Evolutionary conservation across 2,329 filamentous ascomycete genomes (phyloP).

Genomic region (Alternaria consortialis): DNA sequence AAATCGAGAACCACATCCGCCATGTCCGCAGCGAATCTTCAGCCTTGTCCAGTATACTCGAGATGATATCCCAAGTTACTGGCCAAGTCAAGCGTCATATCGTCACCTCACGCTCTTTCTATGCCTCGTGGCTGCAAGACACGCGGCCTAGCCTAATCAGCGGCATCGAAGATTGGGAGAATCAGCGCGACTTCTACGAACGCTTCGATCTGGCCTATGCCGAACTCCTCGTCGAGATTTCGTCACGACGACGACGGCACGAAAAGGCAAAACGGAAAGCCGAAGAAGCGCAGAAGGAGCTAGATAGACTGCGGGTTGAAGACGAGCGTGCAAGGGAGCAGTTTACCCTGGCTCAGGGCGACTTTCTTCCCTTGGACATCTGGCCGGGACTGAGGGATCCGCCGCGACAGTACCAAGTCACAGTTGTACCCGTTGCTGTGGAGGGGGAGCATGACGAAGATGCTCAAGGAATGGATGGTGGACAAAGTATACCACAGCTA

Average conservation of each 20-base stretch:
- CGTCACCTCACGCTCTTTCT: constrained; percentile 70
- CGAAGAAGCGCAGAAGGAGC: constrained; percentile 77
- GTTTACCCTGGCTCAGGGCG: constrained; percentile 83
- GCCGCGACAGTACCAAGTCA: constrained; percentile 48
- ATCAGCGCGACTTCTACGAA: constrained; percentile 83
- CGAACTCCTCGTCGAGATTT: constrained; percentile 82
- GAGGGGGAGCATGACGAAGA: constrained; percentile 29
- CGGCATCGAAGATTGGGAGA: constrained; percentile 74
- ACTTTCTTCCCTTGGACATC: constrained; percentile 85
- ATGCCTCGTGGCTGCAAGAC: constrained; percentile 70
- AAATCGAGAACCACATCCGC: constrained; percentile 70
- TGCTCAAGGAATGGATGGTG: constrained; percentile 23
- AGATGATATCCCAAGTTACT: constrained; percentile 73
- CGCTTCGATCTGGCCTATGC: constrained; percentile 87
- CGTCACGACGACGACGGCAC: constrained; percentile 76
- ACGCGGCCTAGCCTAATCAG: constrained; percentile 77
- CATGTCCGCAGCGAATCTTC: constrained; percentile 64
- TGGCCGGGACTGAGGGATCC: constrained; percentile 70
- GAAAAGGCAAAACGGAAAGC: constrained; percentile 78
- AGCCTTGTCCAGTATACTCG: constrained; percentile 70
- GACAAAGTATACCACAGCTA: constrained; percentile 47
- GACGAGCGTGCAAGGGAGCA: constrained; percentile 77
- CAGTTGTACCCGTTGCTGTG: constrained; percentile 24
- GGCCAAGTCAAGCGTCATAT: constrained; percentile 71
- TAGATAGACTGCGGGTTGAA: constrained; percentile 76